Evolutionary conservation across 805 yeast genomes (phyloP).

Genomic region (Ogataea salicorniae): DNA sequence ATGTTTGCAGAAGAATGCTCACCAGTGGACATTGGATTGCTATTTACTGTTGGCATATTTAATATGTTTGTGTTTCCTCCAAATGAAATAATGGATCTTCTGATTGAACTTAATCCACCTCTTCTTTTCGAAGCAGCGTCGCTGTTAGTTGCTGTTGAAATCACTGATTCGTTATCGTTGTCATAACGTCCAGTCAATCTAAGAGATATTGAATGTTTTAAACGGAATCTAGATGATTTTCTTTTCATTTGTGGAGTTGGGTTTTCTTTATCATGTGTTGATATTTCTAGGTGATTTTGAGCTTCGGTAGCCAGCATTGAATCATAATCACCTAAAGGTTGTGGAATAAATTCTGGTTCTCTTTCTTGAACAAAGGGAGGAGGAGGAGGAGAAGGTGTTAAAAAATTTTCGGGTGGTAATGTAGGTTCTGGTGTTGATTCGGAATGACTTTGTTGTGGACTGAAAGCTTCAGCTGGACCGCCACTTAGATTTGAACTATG

Average conservation of each 20-base stretch:
- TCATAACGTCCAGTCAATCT: constrained; percentile 19
- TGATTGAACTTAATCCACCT: constrained; percentile 9
- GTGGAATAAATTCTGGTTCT: neutral
- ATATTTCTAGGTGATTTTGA: too few relatives aligned
- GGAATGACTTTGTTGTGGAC: neutral
- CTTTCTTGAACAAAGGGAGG: neutral
- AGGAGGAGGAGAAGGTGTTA: too few relatives aligned
- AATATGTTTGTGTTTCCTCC: neutral
- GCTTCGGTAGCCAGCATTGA: neutral
- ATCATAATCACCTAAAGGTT: neutral
- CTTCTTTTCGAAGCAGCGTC: constrained; percentile 5
- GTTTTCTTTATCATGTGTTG: neutral
- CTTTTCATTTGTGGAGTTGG: constrained; percentile 12
- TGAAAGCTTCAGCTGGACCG: neutral
- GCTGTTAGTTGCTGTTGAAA: constrained; percentile 3
- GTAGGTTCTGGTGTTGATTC: too few relatives aligned
- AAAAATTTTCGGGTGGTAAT: too few relatives aligned
- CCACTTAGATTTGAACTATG: constrained; percentile 2
- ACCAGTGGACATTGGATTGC: constrained; percentile 15
- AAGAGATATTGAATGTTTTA: constrained; percentile 29
- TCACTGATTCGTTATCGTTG: constrained; percentile 13
- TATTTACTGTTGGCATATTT: neutral
- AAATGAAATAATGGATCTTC: constrained; percentile 12
- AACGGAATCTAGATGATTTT: constrained; percentile 19
- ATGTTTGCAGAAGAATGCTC: constrained; percentile 23